Conservation (phyloP, 2,329 filamentous ascomycete species). For the Pseudogymnoascus sp. region DNA sequence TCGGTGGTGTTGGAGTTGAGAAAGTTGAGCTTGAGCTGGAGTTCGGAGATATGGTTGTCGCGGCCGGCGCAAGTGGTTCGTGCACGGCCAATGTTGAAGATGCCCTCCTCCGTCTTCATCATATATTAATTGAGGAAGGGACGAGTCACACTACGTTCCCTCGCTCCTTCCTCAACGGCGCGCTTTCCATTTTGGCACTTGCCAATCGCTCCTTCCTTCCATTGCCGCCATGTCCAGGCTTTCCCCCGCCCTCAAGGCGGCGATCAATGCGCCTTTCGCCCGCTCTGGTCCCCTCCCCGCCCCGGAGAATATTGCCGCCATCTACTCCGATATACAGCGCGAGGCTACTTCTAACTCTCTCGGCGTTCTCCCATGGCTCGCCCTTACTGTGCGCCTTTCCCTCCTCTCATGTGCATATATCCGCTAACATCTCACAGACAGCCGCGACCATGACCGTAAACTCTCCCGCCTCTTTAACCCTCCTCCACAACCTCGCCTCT, state of each 20-base stretch:
- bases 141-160: not conserved
- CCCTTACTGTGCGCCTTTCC: constrained; percentile 46
- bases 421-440: constrained; percentile 41
- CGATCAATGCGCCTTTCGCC: constrained; percentile 64
- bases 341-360: constrained; percentile 57
- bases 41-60: not conserved
- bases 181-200: not conserved
- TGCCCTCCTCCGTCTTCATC: not conserved
- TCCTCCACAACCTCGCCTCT: constrained; percentile 35
- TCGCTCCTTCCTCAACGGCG: not conserved
- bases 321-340: constrained; percentile 57
- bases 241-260: constrained; percentile 60
- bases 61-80: not conserved
- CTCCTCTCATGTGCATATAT: not conserved
- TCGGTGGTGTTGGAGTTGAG: not conserved
- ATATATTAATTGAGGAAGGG: not conserved
- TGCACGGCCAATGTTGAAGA: not conserved
- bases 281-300: constrained; percentile 59
- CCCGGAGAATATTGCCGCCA: constrained; percentile 52
- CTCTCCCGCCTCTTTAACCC: constrained; percentile 65
- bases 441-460: constrained; percentile 82
- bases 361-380: constrained; percentile 57
- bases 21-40: not conserved
- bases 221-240: constrained; percentile 59
- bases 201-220: not conserved